phyloP scores from a whole-genome alignment of 805 yeast genomes.

The Starmera dryadoides region DNA sequence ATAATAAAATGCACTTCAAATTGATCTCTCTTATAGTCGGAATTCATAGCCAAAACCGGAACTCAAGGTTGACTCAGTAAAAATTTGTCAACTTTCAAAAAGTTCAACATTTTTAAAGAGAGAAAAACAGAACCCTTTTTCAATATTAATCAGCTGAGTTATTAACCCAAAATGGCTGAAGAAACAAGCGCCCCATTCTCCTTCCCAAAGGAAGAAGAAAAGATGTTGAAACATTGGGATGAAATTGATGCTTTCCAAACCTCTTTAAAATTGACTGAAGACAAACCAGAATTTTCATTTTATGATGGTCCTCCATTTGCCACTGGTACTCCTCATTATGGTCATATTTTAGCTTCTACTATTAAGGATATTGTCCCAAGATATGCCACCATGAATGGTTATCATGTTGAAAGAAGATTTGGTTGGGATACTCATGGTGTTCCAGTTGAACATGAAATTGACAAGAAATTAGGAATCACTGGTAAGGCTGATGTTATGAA shows the following conservation, averaged over 20 bases:
- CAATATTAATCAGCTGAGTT: too few relatives aligned
- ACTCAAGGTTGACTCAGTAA: neutral
- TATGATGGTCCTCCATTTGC: slow-evolving; percentile 99
- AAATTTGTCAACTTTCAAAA: neutral
- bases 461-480: slow-evolving; percentile 90
- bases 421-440: slow-evolving; percentile 99
- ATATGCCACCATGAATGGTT: slow-evolving; percentile 96
- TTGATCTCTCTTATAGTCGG: too few relatives aligned
- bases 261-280: slow-evolving; percentile 76
- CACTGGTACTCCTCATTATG: slow-evolving; percentile 98
- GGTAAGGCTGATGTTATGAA: slow-evolving; percentile 92
- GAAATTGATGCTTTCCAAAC: slow-evolving; percentile 93
- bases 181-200: slow-evolving; percentile 36
- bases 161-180: slow-evolving; percentile 25
- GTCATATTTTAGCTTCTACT: slow-evolving; percentile 94
- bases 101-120: too few relatives aligned
- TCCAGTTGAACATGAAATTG: slow-evolving; percentile 97
- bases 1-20: neutral
- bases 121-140: neutral
- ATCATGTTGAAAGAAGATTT: slow-evolving; percentile 91
- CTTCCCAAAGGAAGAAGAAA: slow-evolving; percentile 88
- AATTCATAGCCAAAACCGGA: too few relatives aligned
- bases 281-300: slow-evolving; percentile 80
- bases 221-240: slow-evolving; percentile 73
- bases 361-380: slow-evolving; percentile 96